Conservation (phyloP, 495 filamentous ascomycete genomes). For the Friedmanniomyces endolithicus region DNA sequence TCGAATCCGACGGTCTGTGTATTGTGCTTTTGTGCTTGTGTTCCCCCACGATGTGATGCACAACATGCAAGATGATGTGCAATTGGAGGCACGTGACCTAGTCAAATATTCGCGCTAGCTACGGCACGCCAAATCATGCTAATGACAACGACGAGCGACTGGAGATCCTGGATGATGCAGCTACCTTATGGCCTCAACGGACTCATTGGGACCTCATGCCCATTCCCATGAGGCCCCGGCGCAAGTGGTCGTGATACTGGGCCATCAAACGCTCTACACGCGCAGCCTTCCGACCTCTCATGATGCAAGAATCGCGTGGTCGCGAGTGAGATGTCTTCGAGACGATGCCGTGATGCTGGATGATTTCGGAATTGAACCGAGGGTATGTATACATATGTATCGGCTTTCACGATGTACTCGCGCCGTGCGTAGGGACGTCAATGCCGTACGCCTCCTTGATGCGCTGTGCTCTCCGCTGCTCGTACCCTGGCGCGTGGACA, state of each 20-base stretch:
- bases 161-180: no score
- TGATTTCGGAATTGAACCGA: no score
- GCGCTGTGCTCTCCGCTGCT: constrained; percentile 68
- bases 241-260: no score
- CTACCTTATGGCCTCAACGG: no score
- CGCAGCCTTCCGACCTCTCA: no score
- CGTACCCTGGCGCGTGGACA: constrained; percentile 72
- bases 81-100: not conserved
- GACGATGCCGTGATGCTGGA: no score
- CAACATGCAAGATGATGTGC: not conserved
- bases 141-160: not conserved
- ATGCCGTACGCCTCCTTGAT: constrained; percentile 86
- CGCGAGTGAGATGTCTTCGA: no score
- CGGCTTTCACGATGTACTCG: not conserved
- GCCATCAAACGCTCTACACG: no score
- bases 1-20: no score
- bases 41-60: not conserved
- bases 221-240: not conserved
- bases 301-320: no score
- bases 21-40: no score
- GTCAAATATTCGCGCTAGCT: constrained; percentile 1
- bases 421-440: constrained; percentile 42
- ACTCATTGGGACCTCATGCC: no score
- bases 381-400: constrained; percentile 5
- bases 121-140: not conserved